A percentile compares a stretch with the other conserved stretches of the same genome.
phyloP scores from a whole-genome alignment of 129 eudicot species.

The Centrapalus pauciflorus region DNA sequence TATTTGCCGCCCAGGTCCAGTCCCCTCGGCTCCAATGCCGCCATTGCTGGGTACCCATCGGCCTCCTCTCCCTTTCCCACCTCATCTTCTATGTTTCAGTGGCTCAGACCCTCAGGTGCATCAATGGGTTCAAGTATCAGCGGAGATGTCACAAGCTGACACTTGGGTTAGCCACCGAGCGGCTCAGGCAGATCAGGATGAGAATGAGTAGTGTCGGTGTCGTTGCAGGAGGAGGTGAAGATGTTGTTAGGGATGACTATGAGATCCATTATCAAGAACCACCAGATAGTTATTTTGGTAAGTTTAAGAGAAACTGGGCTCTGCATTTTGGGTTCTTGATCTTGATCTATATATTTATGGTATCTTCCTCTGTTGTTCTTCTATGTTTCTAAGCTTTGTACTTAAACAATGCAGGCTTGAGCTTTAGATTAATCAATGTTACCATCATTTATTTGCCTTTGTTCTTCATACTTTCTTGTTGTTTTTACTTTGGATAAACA shows the following conservation, averaged over 20 bases:
- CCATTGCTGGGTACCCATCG: constrained; percentile 95
- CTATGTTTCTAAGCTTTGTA: constrained; percentile 50
- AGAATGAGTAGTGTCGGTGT: constrained; percentile 28
- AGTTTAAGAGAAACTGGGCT: constrained; percentile 95
- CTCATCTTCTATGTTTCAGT: constrained; percentile 90
- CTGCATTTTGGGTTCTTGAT: constrained; percentile 81
- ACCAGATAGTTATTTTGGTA: constrained; percentile 85
- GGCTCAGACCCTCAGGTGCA: constrained; percentile 95
- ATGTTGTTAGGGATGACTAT: constrained; percentile 51
- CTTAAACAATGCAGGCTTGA: constrained; percentile 8
- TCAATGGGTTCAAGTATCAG: constrained; percentile 97
- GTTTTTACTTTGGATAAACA: neutral
- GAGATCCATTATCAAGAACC: constrained; percentile 89
- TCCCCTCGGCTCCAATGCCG: constrained; percentile 81
- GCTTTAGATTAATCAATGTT: constrained; percentile 15
- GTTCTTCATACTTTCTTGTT: neutral
- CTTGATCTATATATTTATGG: constrained; percentile 67
- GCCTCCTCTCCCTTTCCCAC: constrained; percentile 62
- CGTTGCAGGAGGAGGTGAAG: constrained; percentile 34
- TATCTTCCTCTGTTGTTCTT: constrained; percentile 75
- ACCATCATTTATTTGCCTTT: neutral
- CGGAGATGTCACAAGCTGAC: constrained; percentile 92
- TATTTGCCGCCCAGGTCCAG: constrained; percentile 52
- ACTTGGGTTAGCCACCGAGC: constrained; percentile 87
- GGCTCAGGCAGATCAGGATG: constrained; percentile 68